Base-by-base conservation (phyloP, 1,139 yeast species). In the Candida sp. region DNA sequence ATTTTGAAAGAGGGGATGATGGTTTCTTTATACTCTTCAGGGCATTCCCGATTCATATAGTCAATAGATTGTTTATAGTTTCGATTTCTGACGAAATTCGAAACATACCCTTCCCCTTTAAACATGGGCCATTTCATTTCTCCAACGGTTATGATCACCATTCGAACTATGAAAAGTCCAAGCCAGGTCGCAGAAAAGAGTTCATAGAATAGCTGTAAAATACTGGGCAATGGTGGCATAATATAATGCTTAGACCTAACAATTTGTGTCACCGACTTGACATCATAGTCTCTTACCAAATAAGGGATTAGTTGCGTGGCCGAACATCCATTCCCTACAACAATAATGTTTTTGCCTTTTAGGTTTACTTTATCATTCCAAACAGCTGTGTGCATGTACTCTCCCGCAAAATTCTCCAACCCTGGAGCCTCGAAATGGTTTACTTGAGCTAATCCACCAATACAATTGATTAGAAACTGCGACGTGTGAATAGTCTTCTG, bases 271-370 rank as follows among this genome's bases (percentile, higher is more conserved):
- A 72, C 51, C 2, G 60, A 50, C 42, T 58, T 51, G 2, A 68
- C 70, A 4, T 56, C 56, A 43, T 55, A 61, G 21, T 57, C 55
- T 33, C 58, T 59, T 44, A 71, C 53, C 38, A 72, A 49, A 1
- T 64, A 64, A 3, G 70, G 77, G 5, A 68, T 52, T 30, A 72
- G 60, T 52, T 73, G 78, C 35, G 67, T 68, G 5, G 75, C 79
- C n/a, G 75, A 65, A 42, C 77, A 68, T 5, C 77, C 77, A 46
- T 73, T 72, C 21, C 77, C 77, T 38, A 72, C 54, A 12, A 72
- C 66, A 19, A 66, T 64, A 9, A 73, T 70, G 5, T 60, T 56
- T 40, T 67, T 66, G 35, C 55, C 63, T 42, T 63, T 58, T 46
- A 75, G 56, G 23, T 65, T 63, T 11, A 72, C 70, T 9, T 56